Conservation (phyloP, 345 rosid species). For the Citrus trifoliata region DNA sequence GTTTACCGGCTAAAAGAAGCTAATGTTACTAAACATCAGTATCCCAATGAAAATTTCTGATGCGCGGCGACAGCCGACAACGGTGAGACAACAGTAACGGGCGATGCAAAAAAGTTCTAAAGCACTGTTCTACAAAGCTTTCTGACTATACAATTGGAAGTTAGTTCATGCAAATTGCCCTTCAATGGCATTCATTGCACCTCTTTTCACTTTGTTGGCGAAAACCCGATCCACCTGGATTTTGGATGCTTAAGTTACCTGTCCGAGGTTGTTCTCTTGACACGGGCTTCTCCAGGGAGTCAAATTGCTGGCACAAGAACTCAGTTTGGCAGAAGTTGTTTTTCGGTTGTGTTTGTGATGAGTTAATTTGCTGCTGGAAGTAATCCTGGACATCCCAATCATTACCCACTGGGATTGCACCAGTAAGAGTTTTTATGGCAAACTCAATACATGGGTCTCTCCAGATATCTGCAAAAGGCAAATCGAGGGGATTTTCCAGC, state of each 20-base stretch:
- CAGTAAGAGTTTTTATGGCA: slow-evolving; percentile 86
- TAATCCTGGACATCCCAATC: slow-evolving; percentile 33
- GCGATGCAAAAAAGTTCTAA: slow-evolving; percentile 2
- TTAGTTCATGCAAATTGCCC: slow-evolving; percentile 14
- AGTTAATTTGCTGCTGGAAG: slow-evolving; percentile 31
- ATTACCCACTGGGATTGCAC: slow-evolving; percentile 63
- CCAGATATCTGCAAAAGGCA: slow-evolving; percentile 51
- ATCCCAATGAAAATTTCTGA: background rate
- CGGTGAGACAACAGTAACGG: background rate
- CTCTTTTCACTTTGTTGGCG: slow-evolving; percentile 23
- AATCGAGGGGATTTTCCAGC: slow-evolving; percentile 23
- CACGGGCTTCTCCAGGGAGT: slow-evolving; percentile 23
- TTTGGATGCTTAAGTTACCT: slow-evolving; percentile 18
- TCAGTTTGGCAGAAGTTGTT: slow-evolving; percentile 37
- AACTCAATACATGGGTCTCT: slow-evolving; percentile 94
- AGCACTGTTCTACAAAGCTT: slow-evolving; percentile 8
- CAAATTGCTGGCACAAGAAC: slow-evolving; percentile 38
- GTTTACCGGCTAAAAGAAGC: background rate
- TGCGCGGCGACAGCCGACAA: background rate
- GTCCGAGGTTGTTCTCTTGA: slow-evolving; percentile 19
- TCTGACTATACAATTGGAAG: slow-evolving; percentile 35
- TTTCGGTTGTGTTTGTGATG: slow-evolving; percentile 34
- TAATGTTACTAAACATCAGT: background rate
- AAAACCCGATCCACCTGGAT: slow-evolving; percentile 19
- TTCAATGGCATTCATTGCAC: slow-evolving; percentile 25